Conservation (phyloP, 2,329 filamentous ascomycete genomes). For the Reticulascus tulasneorum region DNA sequence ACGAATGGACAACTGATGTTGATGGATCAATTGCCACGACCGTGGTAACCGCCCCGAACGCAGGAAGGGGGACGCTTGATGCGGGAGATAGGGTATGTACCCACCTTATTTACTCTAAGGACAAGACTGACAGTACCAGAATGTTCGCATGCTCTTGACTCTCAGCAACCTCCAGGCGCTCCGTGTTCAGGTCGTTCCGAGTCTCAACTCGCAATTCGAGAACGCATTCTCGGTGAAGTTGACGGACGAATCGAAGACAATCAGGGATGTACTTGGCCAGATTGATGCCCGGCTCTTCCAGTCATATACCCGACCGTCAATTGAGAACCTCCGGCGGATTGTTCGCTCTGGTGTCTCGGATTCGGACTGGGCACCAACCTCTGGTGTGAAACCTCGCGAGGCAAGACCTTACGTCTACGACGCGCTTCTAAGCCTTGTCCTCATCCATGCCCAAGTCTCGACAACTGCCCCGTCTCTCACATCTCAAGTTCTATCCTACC, state of each 20-base stretch:
- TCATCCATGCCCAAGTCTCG: slow-evolving; percentile 86
- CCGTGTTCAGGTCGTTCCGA: slow-evolving; percentile 76
- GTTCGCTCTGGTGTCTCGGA: slow-evolving; percentile 70
- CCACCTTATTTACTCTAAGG: neutral
- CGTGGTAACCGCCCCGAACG: slow-evolving; percentile 29
- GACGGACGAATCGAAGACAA: slow-evolving; percentile 88
- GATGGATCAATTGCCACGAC: slow-evolving; percentile 35
- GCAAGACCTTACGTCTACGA: slow-evolving; percentile 89
- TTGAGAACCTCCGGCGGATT: slow-evolving; percentile 62
- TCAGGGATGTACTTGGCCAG: slow-evolving; percentile 83
- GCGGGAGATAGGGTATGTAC: slow-evolving; percentile 51
- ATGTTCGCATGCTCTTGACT: slow-evolving; percentile 88
- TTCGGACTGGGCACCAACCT: slow-evolving; percentile 64
- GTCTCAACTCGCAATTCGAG: slow-evolving; percentile 89
- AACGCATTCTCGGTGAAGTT: slow-evolving; percentile 90
- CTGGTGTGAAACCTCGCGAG: slow-evolving; percentile 59
- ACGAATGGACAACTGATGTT: slow-evolving; percentile 53
- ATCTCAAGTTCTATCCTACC: slow-evolving; percentile 74
- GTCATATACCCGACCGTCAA: slow-evolving; percentile 79
- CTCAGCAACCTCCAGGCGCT: slow-evolving; percentile 87
- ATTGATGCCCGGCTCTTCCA: slow-evolving; percentile 90
- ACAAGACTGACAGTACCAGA: slow-evolving; percentile 46
- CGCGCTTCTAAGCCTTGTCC: slow-evolving; percentile 76
- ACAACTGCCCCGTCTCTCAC: slow-evolving; percentile 76
- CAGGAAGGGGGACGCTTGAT: slow-evolving; percentile 46